phyloP scores from a whole-genome alignment of 2,329 filamentous ascomycete species.

The Dendryphion nanum region DNA sequence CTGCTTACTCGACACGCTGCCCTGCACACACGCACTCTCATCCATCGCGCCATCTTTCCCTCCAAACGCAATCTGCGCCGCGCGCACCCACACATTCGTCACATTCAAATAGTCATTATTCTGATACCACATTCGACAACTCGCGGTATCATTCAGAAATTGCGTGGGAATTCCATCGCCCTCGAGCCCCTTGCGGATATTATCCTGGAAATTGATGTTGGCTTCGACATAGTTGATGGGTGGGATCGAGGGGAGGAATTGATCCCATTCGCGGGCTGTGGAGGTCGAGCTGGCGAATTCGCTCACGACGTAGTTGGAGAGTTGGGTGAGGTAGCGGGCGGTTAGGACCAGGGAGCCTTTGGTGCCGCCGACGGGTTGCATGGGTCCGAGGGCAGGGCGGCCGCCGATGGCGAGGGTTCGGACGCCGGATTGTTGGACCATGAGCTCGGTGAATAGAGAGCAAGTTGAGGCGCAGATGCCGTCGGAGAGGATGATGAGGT shows the following conservation, averaged over 20 bases:
- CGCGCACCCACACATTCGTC: slow-evolving; percentile 52
- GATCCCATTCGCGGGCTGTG: slow-evolving; percentile 18
- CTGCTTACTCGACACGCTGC: slow-evolving; percentile 25
- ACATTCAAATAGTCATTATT: slow-evolving; percentile 53
- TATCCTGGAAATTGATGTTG: slow-evolving; percentile 40
- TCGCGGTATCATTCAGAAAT: slow-evolving; percentile 60
- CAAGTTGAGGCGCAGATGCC: slow-evolving; percentile 48
- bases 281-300: slow-evolving; percentile 14
- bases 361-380: slow-evolving; percentile 46
- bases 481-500: slow-evolving; percentile 44
- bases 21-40: slow-evolving; percentile 24
- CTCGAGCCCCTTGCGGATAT: slow-evolving; percentile 33
- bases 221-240: slow-evolving; percentile 22
- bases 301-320: slow-evolving; percentile 16
- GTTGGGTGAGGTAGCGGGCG: slow-evolving; percentile 18
- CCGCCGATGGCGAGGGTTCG: slow-evolving; percentile 45
- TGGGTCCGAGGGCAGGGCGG: slow-evolving; percentile 39
- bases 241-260: slow-evolving; percentile 23
- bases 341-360: slow-evolving; percentile 42
- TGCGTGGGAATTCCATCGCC: slow-evolving; percentile 50
- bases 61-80: slow-evolving; percentile 26
- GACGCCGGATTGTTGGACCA: slow-evolving; percentile 45
- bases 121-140: slow-evolving; percentile 62
- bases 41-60: slow-evolving; percentile 27
- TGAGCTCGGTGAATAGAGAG: slow-evolving; percentile 47